Percentiles rank a stretch among this genome's conserved stretches.
phyloP scores from a whole-genome alignment of 345 rosid genomes.

The Boechera divaricarpa region DNA sequence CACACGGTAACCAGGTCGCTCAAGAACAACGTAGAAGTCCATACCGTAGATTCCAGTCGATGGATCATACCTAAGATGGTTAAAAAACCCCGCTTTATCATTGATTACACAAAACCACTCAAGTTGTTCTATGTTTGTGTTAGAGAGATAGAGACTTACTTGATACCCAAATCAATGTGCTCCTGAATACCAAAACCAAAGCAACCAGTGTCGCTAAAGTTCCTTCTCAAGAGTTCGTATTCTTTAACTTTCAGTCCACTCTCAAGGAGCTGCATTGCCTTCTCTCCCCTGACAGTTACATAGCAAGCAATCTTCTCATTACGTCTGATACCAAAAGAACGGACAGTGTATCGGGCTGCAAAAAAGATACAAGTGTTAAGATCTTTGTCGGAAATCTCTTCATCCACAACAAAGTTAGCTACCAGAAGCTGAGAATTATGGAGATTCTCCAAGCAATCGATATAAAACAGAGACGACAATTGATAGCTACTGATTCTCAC shows the following conservation, averaged over 20 bases:
- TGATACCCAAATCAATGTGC: slow-evolving; percentile 96
- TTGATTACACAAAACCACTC: background rate
- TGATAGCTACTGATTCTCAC: slow-evolving; percentile 7
- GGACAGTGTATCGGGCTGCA: slow-evolving; percentile 95
- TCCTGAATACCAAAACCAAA: slow-evolving; percentile 96
- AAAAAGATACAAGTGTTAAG: background rate
- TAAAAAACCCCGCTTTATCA: background rate
- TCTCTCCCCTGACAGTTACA: slow-evolving; percentile 94
- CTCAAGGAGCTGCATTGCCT: slow-evolving; percentile 94
- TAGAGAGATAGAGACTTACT: slow-evolving; percentile 50
- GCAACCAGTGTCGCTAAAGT: slow-evolving; percentile 98
- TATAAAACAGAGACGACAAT: background rate
- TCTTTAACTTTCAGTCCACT: slow-evolving; percentile 96
- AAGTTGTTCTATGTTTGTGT: background rate
- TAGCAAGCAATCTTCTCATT: slow-evolving; percentile 97
- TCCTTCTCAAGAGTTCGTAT: slow-evolving; percentile 85
- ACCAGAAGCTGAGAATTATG: background rate
- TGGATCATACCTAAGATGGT: slow-evolving; percentile 55
- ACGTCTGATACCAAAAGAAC: slow-evolving; percentile 95
- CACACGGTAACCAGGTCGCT: slow-evolving; percentile 66
- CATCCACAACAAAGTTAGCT: background rate
- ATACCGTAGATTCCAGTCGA: slow-evolving; percentile 66
- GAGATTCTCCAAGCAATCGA: background rate
- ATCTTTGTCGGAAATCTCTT: background rate
- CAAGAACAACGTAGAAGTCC: slow-evolving; percentile 66